Conservation (phyloP, 2,329 filamentous ascomycete species). For the Penicillium sp. region DNA sequence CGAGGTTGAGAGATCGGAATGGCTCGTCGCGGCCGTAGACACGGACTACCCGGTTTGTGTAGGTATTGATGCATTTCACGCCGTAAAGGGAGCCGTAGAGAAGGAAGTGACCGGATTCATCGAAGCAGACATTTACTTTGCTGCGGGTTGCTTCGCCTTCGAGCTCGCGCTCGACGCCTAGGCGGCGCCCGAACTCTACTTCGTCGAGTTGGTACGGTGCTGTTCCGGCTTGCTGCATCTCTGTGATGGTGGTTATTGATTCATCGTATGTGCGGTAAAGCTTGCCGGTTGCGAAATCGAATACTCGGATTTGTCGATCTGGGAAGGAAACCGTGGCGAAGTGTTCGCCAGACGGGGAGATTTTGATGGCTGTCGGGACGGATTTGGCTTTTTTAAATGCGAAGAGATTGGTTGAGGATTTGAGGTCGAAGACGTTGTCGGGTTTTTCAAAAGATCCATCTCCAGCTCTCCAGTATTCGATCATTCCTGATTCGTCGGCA, state of each 20-base stretch:
- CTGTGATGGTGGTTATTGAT: constrained; percentile 80
- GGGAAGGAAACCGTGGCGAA: constrained; percentile 90
- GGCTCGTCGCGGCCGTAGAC: constrained; percentile 88
- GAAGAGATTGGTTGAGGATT: constrained; percentile 90
- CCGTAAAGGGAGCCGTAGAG: constrained; percentile 90
- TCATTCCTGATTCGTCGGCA: constrained; percentile 83
- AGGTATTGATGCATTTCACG: constrained; percentile 92
- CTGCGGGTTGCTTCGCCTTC: constrained; percentile 66
- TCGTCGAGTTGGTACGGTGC: constrained; percentile 77
- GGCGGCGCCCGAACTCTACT: constrained; percentile 83
- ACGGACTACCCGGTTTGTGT: constrained; percentile 88
- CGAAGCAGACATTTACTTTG: constrained; percentile 85
- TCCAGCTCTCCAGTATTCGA: constrained; percentile 88
- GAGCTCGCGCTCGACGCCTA: constrained; percentile 83
- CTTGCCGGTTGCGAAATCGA: constrained; percentile 87
- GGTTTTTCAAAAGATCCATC: constrained; percentile 82
- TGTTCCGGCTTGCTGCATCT: constrained; percentile 94
- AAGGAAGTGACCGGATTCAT: constrained; percentile 94
- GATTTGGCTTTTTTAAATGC: constrained; percentile 97
- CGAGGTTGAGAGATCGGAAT: constrained; percentile 76
- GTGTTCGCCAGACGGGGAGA: constrained; percentile 81
- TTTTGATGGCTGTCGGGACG: constrained; percentile 72
- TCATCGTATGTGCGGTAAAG: constrained; percentile 93
- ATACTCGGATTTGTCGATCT: constrained; percentile 87
- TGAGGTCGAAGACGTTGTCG: constrained; percentile 84